phyloP scores from a whole-genome alignment of 2,329 filamentous ascomycete species.

The Calonectria crousiana region DNA sequence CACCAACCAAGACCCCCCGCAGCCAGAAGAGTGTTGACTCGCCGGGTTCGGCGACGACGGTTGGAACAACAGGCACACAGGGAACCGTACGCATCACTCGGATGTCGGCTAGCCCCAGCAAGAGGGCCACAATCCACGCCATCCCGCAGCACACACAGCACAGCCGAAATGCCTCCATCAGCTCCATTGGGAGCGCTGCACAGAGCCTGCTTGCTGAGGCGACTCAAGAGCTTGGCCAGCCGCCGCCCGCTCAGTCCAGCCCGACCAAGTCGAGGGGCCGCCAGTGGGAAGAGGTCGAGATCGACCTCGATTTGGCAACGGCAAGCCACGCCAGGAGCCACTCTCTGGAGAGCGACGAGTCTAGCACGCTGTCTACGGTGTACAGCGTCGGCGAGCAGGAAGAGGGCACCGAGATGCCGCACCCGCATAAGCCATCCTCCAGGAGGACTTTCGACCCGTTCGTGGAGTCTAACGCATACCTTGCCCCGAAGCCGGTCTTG shows the following conservation, averaged over 20 bases:
- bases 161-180: constrained; percentile 43
- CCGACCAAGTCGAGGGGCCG: constrained; percentile 54
- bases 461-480: constrained; percentile 35
- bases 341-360: constrained; percentile 59
- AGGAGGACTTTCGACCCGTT: constrained; percentile 47
- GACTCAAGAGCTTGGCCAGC: constrained; percentile 50
- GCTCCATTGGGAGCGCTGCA: constrained; percentile 50
- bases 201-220: constrained; percentile 57
- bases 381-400: constrained; percentile 67
- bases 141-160: constrained; percentile 33
- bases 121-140: constrained; percentile 38
- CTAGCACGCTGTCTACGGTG: constrained; percentile 67
- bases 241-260: constrained; percentile 54
- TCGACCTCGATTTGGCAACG: constrained; percentile 29
- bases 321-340: constrained; percentile 36
- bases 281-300: constrained; percentile 42
- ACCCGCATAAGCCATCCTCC: background rate
- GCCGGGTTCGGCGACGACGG: constrained; percentile 38
- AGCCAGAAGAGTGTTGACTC: constrained; percentile 41
- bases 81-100: constrained; percentile 34
- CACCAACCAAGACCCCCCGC: constrained; percentile 45
- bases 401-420: constrained; percentile 38
- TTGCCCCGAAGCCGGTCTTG: constrained; percentile 21
- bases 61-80: constrained; percentile 39
- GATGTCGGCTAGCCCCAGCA: constrained; percentile 45